These are phyloP conservation scores for Boletus holoroseus DNA, from an alignment of 1,284 basidiomycete genomes.

Conservation along the genomic window DNA sequence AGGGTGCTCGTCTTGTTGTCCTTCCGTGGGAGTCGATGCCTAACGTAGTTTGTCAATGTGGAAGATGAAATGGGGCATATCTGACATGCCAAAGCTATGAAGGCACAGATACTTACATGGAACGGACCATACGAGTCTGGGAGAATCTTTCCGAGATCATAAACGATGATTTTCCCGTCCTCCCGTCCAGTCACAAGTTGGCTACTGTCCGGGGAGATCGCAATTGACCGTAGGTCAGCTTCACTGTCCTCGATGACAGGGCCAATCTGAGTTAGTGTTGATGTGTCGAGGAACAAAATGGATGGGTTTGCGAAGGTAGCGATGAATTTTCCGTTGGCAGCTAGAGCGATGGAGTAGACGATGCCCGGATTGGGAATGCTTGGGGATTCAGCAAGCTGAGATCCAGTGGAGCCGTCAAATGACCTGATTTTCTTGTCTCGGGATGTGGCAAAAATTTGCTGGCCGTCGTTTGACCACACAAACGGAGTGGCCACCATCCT, in stretches of 20 bases:
- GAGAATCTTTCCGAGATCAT: background rate
- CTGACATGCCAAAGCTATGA: background rate
- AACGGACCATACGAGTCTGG: background rate
- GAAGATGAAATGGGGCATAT: background rate
- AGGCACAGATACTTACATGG: background rate
- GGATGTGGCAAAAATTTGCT: background rate
- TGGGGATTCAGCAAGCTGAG: background rate
- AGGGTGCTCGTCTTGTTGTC: too few relatives aligned
- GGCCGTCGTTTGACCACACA: background rate
- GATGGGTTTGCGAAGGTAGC: background rate
- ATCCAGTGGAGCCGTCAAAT: background rate
- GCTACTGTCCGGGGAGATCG: background rate
- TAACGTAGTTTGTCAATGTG: background rate
- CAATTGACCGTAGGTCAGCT: background rate
- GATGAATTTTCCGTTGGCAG: background rate
- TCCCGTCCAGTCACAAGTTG: background rate
- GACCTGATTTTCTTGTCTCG: background rate
- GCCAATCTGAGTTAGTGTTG: background rate
- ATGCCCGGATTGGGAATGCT: too few relatives aligned
- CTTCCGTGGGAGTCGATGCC: background rate
- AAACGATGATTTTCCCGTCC: background rate
- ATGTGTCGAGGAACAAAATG: background rate
- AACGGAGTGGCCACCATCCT: background rate
- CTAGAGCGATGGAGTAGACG: background rate
- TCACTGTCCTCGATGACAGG: background rate